Base-by-base conservation (phyloP, 2,329 filamentous ascomycete species). In the Monosporascus sp. region DNA sequence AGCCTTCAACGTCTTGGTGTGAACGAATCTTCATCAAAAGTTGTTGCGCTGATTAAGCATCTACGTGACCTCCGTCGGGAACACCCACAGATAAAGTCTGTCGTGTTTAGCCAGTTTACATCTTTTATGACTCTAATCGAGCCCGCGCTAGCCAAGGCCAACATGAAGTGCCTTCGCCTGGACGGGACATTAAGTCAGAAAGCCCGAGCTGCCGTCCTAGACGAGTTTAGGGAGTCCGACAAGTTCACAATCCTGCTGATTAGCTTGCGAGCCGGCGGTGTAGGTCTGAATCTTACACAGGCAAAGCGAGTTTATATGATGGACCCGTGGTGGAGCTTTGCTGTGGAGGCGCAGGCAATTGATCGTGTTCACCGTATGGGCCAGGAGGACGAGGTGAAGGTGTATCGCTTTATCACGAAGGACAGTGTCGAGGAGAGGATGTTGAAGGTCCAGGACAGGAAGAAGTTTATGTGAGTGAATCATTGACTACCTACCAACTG, bases 281-380 rank as follows among this genome's bases (percentile, higher is more conserved):
- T 99, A 0, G 94, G 94, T 0, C 77, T 99, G 44, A 99, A 99
- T 66, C 72, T 99, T 56, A 97, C 93, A 0, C 86, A 86, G 60
- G 94, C 94, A 6, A 90, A 87, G 58, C 79, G 89, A 51, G 95
- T 99, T 5, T 99, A 88, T 74, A 95, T 99, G 89, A 97, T 99
- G 94, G 94, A 99, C 70, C 94, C 94, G 0, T 99, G 94, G 94
- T 99, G 94, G 94, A 95, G 89, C 67, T 99, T 93, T 71, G 92
- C 94, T 0, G 87, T 97, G 14, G 94, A 99, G 72, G 91, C 92
- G 5, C 94, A 99, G 72, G 94, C 94, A 8, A 97, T 99, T 65
- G 94, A 99, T 74, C 89, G 94, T 1, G 91, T 99, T 37, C 94
- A 99, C 74, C 85, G 94, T 8, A 97, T 99, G 89, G 94, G 94